Evolutionary conservation across 73 alveolate genomes (phyloP).

Genomic region (Stentor coeruleus): DNA sequence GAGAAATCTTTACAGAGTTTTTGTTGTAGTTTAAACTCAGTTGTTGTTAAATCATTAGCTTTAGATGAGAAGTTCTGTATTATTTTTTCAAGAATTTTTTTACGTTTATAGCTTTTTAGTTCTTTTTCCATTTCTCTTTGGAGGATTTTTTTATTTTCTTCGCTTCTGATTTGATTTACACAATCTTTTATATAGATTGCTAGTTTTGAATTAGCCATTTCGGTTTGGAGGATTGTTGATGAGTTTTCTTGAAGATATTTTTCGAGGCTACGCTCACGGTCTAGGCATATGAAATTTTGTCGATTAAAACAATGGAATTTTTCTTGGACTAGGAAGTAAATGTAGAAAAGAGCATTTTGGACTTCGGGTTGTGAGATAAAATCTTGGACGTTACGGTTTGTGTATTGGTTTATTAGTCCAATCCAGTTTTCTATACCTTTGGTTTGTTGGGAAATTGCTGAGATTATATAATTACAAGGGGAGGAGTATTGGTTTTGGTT

Average conservation of each 20-base stretch:
- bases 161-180: neutral
- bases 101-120: neutral
- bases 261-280: neutral
- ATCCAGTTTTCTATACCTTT: neutral
- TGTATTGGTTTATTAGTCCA: neutral
- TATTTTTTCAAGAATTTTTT: no score
- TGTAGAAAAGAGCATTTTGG: neutral
- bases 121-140: neutral
- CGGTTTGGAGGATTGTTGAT: neutral
- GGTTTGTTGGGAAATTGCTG: neutral
- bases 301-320: neutral
- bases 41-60: neutral
- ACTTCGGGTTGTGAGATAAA: neutral
- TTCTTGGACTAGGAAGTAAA: neutral
- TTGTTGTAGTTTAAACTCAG: neutral
- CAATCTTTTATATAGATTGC: neutral
- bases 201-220: neutral
- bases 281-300: neutral
- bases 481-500: neutral
- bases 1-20: neutral
- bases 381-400: neutral
- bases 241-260: neutral
- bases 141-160: neutral
- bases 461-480: neutral
- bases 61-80: neutral